phyloP scores from a whole-genome alignment of 1,139 yeast genomes.

The Candida labiduridarum region DNA sequence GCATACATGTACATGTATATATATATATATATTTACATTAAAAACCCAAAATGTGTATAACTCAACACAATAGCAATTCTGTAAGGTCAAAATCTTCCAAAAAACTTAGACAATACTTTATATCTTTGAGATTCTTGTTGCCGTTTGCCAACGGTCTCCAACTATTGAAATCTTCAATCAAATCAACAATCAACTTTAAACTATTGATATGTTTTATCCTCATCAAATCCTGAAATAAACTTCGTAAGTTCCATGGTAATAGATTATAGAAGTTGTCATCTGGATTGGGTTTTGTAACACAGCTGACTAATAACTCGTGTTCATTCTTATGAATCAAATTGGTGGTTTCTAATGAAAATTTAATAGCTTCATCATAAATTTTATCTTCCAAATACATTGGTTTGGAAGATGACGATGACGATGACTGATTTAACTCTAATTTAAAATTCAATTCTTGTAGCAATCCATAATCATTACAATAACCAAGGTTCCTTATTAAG shows the following conservation, averaged over 20 bases:
- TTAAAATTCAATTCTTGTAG: constrained; percentile 34
- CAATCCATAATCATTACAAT: constrained; percentile 32
- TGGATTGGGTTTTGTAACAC: background rate
- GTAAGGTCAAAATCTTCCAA: constrained; percentile 35
- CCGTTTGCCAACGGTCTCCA: constrained; percentile 41
- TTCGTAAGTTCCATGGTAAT: constrained; percentile 45
- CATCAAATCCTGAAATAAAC: constrained; percentile 38
- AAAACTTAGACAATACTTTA: constrained; percentile 42
- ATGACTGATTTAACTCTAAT: background rate
- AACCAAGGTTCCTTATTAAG: constrained; percentile 42
- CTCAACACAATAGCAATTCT: constrained; percentile 23
- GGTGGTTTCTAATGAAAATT: constrained; percentile 42
- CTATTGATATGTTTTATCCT: constrained; percentile 41
- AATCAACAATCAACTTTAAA: constrained; percentile 27
- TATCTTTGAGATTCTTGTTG: constrained; percentile 39
- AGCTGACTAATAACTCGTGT: constrained; percentile 14
- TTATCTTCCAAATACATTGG: constrained; percentile 28
- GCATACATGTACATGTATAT: no score
- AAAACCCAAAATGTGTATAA: background rate
- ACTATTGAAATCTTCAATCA: constrained; percentile 32
- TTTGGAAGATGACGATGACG: background rate
- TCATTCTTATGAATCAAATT: constrained; percentile 20
- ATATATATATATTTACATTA: background rate
- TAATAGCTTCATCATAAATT: constrained; percentile 34
- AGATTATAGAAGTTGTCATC: constrained; percentile 18